Base-by-base conservation (phyloP, 495 filamentous ascomycete species). In the Elasticomyces elasticus region DNA sequence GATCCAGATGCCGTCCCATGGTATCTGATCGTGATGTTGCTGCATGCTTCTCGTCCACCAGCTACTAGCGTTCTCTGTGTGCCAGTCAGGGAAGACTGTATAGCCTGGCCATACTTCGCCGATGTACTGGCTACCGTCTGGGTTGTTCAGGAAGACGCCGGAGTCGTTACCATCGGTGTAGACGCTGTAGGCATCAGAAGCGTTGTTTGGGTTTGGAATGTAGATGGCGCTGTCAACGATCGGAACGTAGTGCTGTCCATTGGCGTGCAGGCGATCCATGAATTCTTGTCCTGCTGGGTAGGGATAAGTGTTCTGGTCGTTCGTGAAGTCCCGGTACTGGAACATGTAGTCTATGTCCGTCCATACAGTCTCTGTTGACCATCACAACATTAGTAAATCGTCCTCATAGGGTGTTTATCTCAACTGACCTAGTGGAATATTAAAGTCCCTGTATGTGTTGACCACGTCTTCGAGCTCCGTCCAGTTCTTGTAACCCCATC, bases 211-310 rank as follows among this genome's bases (percentile, higher is more conserved):
- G 47, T 62, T 57, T 20, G 56, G 59, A 24, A 80, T 77, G 59
- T 89, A 90, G 28, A 90, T 78, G 5, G 85, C 87, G 2, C 84
- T 76, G 63, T 94, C 88, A n/a, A 95, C 76, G 43, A 95, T 92
- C 0, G 86, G 87, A 7, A 95, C 75, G 51, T 80, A 94, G 60
- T 89, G 83, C 60, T 85, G 84, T 9, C 79, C 76, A 58, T 77
- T 76, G 3, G 69, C 69, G 64, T 90, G 86, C 1, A 95, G 69
- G 15, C 72, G 67, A 0, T 70, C 66, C 12, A 95, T 63, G 63
- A 94, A 88, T 0, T 69, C 67, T 45, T 80, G 72, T 15, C 74
- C 79, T 49, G 73, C 75, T 15, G 58, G 63, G 44, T 76, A 74
- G 1, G 69, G 63, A 52, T 73, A 83, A 0, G 73, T 70, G 45